phyloP scores from a whole-genome alignment of 176 grass and related monocot species.

The Phoenix dactylifera region DNA sequence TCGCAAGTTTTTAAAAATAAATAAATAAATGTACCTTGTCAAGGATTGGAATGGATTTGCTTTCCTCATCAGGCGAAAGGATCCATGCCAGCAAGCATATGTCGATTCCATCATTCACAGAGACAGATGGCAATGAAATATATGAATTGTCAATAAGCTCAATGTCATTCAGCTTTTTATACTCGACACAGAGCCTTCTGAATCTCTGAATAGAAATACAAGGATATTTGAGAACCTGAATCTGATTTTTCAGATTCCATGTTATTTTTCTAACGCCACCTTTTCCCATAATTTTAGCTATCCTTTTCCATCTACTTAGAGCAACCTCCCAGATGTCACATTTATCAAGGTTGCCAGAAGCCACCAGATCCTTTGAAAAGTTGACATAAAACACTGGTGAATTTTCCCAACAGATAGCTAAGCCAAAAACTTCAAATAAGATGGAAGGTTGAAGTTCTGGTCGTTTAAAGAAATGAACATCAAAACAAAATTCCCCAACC shows the following conservation, averaged over 20 bases:
- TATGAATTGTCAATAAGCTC: constrained; percentile 57
- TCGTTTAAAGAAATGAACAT: constrained; percentile 76
- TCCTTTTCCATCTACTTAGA: constrained; percentile 58
- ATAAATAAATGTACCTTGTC: constrained; percentile 53
- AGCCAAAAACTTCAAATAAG: constrained; percentile 71
- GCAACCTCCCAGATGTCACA: constrained; percentile 42
- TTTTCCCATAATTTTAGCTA: constrained; percentile 60
- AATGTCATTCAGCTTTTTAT: constrained; percentile 48
- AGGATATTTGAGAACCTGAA: constrained; percentile 79
- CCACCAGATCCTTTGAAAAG: constrained; percentile 67
- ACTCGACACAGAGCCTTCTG: constrained; percentile 33
- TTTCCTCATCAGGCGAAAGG: constrained; percentile 92
- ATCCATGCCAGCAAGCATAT: constrained; percentile 71
- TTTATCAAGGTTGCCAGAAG: constrained; percentile 26
- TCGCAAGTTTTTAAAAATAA: no score
- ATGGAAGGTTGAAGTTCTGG: constrained; percentile 22
- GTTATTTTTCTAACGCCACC: constrained; percentile 56
- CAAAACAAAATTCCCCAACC: constrained; percentile 70
- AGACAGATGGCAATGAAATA: constrained; percentile 53
- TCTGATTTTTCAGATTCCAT: constrained; percentile 87
- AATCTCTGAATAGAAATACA: constrained; percentile 67
- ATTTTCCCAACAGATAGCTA: constrained; percentile 87
- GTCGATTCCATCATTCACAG: constrained; percentile 61
- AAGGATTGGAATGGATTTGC: constrained; percentile 64
- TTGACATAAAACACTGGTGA: constrained; percentile 81